Conservation (phyloP, 2,329 filamentous ascomycete species). For the Fusarium nodosum region DNA sequence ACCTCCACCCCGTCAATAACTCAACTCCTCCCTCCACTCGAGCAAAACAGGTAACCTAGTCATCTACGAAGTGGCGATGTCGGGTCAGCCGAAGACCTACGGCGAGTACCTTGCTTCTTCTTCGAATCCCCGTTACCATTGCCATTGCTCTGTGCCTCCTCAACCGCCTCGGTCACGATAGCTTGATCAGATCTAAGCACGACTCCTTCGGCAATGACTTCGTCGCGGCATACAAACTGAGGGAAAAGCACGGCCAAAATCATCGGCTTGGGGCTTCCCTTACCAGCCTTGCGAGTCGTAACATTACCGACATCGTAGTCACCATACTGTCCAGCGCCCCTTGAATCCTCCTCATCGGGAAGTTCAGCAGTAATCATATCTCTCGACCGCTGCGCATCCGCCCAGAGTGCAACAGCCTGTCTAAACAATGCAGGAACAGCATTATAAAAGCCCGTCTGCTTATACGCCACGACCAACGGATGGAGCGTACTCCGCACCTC, state of each 20-base stretch:
- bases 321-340: conserved; percentile 38
- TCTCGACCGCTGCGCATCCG: conserved; percentile 44
- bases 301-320: conserved; percentile 36
- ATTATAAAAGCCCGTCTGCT: conserved; percentile 46
- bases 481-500: conserved; percentile 42
- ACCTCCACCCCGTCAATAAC: background rate
- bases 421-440: conserved; percentile 45
- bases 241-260: conserved; percentile 47
- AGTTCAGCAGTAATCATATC: conserved; percentile 47
- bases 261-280: conserved; percentile 8
- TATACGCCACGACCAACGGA: conserved; percentile 43
- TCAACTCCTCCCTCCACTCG: conserved; percentile 1
- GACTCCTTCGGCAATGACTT: conserved; percentile 45
- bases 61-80: conserved; percentile 33
- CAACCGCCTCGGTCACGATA: conserved; percentile 32
- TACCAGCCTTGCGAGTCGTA: conserved; percentile 14
- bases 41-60: conserved; percentile 4
- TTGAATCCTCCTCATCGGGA: conserved; percentile 42
- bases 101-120: conserved; percentile 25
- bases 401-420: conserved; percentile 47
- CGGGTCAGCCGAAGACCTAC: conserved; percentile 31
- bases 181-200: conserved; percentile 47
- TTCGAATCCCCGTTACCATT: conserved; percentile 27
- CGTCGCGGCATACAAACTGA: conserved; percentile 44
- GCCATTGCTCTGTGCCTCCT: conserved; percentile 28